These are phyloP conservation scores for Exophiala bonariae DNA, from an alignment of 2,329 filamentous ascomycete species.

Conservation along the genomic window DNA sequence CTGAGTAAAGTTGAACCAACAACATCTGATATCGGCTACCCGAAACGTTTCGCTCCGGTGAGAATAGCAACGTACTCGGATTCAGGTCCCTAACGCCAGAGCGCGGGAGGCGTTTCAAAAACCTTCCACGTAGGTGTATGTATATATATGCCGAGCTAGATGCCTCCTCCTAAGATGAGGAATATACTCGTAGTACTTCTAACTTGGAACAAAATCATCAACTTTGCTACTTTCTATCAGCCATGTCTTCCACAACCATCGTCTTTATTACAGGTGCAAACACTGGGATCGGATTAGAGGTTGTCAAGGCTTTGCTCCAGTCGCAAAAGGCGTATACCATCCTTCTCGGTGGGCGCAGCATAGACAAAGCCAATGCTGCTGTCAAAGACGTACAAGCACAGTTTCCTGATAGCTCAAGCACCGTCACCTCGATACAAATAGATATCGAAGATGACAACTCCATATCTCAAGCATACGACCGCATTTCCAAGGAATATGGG, in stretches of 20 bases:
- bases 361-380: conserved; percentile 53
- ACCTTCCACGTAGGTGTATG: no score
- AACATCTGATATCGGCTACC: no score
- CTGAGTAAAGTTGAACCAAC: no score
- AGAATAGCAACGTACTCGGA: no score
- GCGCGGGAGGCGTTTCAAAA: no score
- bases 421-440: conserved; percentile 45
- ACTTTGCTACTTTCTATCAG: no score
- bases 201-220: no score
- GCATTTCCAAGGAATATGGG: conserved; percentile 33
- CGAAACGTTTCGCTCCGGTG: no score
- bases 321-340: conserved; percentile 55
- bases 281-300: conserved; percentile 61
- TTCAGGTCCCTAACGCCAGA: no score
- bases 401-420: conserved; percentile 40
- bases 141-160: no score
- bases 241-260: conserved; percentile 29
- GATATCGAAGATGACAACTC: conserved; percentile 56
- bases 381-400: conserved; percentile 44
- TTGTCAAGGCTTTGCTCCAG: conserved; percentile 53
- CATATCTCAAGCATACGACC: conserved; percentile 48
- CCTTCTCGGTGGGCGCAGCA: conserved; percentile 54
- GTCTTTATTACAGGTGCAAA: conserved; percentile 64
- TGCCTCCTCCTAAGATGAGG: no score
- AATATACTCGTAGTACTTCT: no score